These are phyloP conservation scores for Angophora floribunda DNA, from an alignment of 345 rosid species.

Conservation along the genomic window DNA sequence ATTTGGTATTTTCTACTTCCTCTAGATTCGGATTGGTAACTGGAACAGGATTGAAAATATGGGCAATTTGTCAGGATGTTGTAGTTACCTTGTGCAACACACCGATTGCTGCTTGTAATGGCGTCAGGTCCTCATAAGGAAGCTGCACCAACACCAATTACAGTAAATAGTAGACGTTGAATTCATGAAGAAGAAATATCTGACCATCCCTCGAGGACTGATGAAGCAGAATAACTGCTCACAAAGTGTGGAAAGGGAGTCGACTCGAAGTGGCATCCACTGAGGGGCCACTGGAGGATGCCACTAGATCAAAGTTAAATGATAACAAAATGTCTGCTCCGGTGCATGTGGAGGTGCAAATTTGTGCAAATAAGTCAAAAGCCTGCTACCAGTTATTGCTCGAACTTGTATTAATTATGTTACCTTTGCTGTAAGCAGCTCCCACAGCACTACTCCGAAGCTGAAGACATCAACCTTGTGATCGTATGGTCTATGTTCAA, in stretches of 20 bases:
- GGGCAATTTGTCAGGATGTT: not conserved
- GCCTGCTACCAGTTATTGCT: not conserved
- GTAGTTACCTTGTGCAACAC: conserved; percentile 54
- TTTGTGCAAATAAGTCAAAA: not conserved
- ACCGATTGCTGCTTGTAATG: conserved; percentile 59
- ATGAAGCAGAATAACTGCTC: not conserved
- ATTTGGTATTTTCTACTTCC: not conserved
- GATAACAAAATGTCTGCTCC: not conserved
- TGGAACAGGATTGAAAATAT: not conserved
- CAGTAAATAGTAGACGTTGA: not conserved
- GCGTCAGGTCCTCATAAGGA: conserved; percentile 47
- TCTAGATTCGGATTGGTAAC: not conserved
- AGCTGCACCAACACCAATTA: conserved; percentile 15
- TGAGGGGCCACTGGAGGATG: not conserved
- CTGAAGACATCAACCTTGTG: conserved; percentile 63
- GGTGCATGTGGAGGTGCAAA: not conserved
- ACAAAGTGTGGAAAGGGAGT: not conserved
- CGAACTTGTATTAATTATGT: not conserved
- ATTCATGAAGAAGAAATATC: not conserved
- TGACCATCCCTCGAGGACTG: not conserved
- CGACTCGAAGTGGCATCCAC: not conserved
- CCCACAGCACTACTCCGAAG: conserved; percentile 59
- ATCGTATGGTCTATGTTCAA: conserved; percentile 53
- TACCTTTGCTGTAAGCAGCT: conserved; percentile 63
- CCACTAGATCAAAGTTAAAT: not conserved